phyloP scores from a whole-genome alignment of 331 rosid species.

The Acacia concinna region DNA sequence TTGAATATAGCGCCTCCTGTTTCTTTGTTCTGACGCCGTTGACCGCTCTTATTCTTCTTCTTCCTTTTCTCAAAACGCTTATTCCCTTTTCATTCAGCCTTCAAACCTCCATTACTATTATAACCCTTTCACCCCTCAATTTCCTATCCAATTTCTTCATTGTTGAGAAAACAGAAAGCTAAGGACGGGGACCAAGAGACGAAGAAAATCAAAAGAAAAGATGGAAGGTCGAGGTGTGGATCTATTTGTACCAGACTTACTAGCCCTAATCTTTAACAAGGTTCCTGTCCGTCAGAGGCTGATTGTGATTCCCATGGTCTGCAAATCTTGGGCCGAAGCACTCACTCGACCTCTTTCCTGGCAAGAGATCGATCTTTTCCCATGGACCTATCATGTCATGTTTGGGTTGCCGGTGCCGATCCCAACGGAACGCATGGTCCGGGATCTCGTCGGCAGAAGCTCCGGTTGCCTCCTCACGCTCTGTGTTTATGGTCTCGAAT shows the following conservation, averaged over 20 bases:
- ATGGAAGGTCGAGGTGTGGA: too few species aligned
- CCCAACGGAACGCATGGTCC: neutral
- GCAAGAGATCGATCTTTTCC: neutral
- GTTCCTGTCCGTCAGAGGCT: neutral
- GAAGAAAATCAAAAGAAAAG: neutral
- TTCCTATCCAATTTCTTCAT: too few species aligned
- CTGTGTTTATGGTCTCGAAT: constrained; percentile 64
- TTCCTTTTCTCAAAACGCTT: too few species aligned
- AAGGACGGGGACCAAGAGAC: neutral
- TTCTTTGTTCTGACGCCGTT: too few species aligned
- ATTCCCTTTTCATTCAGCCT: too few species aligned
- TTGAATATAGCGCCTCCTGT: too few species aligned
- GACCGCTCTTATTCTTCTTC: too few species aligned
- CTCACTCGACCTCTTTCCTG: neutral
- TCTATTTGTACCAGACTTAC: too few species aligned
- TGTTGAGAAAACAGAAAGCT: neutral
- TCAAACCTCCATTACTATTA: too few species aligned
- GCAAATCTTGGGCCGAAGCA: neutral
- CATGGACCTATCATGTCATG: neutral
- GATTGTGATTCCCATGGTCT: neutral
- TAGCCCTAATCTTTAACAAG: neutral
- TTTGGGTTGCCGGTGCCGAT: too few species aligned
- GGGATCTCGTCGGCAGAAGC: constrained; percentile 55
- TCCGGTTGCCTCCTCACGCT: constrained; percentile 77
- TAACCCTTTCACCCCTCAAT: too few species aligned